Evolutionary conservation across 768 basidiomycete species (phyloP), one percentile per base, ranked within the genome.

Genomic region (Phlebiopsis flavidoalba): DNA sequence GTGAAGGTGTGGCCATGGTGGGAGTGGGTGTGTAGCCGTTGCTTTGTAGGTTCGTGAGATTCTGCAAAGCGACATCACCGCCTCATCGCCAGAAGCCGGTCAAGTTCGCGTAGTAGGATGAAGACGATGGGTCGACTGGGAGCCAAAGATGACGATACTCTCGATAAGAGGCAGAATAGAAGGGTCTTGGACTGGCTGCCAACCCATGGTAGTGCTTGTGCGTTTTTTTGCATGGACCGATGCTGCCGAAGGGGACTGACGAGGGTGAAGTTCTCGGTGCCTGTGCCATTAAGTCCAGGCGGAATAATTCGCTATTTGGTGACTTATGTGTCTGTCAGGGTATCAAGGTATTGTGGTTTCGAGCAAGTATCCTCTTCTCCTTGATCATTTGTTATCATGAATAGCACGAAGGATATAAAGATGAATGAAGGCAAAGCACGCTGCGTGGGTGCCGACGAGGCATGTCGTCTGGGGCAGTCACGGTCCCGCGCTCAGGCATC

Each of bases 21-120:
- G 61, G 51, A 64, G 55, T 10, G 77, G 71, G 24, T 74, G 69
- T 58, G 78, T 75, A 3, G 58, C 53, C n/a, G n/a, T 62, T 46
- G 37, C 68, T 67, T 40, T 70, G 64, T 21, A 84, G 71, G 40
- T 75, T 72, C 0, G 89, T 82, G 47, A 92, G 82, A 68, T 93
- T 93, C 67, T 84, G 77, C 66, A 83, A 83, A 43, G 75, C 74
- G 14, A 83, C 71, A 48, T 82, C 74, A 3, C 89, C 89, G n/a
- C n/a, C n/a, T n/a, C n/a, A n/a, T 57, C 85, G 85, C 60, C 90
- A 79, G 69, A 89, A 92, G 7, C 91, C 92, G 15, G 91, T 91
- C 48, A 89, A 79, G 68, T 94, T 94, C 4, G 77, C 71, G 65
- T 86, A 89, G 69, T 91, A 93, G 0, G 90, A 87, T 21, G 75